Conservation (phyloP, 2,329 filamentous ascomycete genomes). For the Lachnellula hyalina region DNA sequence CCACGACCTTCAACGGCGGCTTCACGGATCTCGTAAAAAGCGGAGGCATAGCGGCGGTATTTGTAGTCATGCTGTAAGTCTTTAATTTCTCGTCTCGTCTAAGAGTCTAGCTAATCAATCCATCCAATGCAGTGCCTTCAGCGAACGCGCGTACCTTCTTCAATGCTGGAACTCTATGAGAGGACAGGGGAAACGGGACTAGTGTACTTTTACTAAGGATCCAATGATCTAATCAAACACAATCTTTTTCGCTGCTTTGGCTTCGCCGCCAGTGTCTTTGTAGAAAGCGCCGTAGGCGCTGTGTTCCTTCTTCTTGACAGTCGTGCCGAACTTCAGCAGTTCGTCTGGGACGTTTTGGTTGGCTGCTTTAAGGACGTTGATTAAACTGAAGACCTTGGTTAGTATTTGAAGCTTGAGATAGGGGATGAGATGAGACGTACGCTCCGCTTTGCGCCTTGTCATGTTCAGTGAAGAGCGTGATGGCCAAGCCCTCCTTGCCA, state of each 20-base stretch:
- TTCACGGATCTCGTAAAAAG: slow-evolving; percentile 39
- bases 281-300: slow-evolving; percentile 93
- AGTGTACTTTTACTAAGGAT: not conserved
- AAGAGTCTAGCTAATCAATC: slow-evolving; percentile 19
- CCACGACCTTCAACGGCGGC: slow-evolving; percentile 22
- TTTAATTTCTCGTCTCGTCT: slow-evolving; percentile 1
- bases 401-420: slow-evolving; percentile 6
- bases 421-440: slow-evolving; percentile 48
- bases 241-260: slow-evolving; percentile 85
- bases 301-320: slow-evolving; percentile 98
- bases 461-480: slow-evolving; percentile 91
- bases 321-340: slow-evolving; percentile 91
- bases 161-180: slow-evolving; percentile 44
- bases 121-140: slow-evolving; percentile 40
- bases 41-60: slow-evolving; percentile 44
- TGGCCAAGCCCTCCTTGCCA: slow-evolving; percentile 80
- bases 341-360: slow-evolving; percentile 87
- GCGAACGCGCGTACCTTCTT: slow-evolving; percentile 50
- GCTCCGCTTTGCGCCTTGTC: slow-evolving; percentile 89
- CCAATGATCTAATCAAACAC: slow-evolving; percentile 67
- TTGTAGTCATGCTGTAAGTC: slow-evolving; percentile 57
- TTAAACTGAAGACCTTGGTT: slow-evolving; percentile 50
- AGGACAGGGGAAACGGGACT: slow-evolving; percentile 22
- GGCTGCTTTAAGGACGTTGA: slow-evolving; percentile 93
- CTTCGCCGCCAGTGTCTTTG: slow-evolving; percentile 71